These are phyloP conservation scores for Anastatica hierochuntica DNA, from an alignment of 345 rosid species.

Conservation along the genomic window DNA sequence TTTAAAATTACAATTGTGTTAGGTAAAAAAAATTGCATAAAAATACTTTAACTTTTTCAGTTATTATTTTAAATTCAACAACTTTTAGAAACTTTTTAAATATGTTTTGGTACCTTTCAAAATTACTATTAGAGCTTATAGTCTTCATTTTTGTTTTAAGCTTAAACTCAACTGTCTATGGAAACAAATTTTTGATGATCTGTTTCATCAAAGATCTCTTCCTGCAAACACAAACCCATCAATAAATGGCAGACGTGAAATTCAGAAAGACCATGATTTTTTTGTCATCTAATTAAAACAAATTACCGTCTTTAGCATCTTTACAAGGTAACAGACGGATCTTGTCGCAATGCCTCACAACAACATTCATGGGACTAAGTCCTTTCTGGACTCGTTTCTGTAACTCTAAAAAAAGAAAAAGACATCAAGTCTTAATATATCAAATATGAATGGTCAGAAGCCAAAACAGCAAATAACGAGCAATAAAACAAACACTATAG, in stretches of 20 bases:
- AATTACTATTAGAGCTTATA: too few species aligned
- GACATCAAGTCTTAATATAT: constrained; percentile 8
- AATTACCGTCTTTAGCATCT: constrained; percentile 7
- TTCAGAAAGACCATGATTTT: background rate
- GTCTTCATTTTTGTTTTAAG: too few species aligned
- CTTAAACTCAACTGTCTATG: too few species aligned
- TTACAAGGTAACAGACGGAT: constrained; percentile 14
- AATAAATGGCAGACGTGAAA: background rate
- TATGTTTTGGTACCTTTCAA: too few species aligned
- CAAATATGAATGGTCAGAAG: background rate
- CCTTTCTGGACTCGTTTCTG: constrained; percentile 94
- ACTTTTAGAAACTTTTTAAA: too few species aligned
- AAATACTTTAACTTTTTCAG: too few species aligned
- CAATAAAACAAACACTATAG: background rate
- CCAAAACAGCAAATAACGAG: background rate
- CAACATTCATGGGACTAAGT: constrained; percentile 98
- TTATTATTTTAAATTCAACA: too few species aligned
- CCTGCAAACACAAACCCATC: constrained; percentile 30
- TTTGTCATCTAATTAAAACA: too few species aligned
- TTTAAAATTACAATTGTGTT: too few species aligned
- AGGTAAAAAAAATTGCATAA: too few species aligned
- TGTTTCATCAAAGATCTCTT: constrained; percentile 93
- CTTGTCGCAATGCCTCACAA: constrained; percentile 45
- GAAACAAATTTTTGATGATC: too few species aligned
- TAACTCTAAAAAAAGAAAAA: constrained; percentile 42